Evolutionary conservation across 2,329 filamentous ascomycete species (phyloP), one percentile per base, ranked within the genome.

Genomic region (Lasiodiplodia sp.): DNA sequence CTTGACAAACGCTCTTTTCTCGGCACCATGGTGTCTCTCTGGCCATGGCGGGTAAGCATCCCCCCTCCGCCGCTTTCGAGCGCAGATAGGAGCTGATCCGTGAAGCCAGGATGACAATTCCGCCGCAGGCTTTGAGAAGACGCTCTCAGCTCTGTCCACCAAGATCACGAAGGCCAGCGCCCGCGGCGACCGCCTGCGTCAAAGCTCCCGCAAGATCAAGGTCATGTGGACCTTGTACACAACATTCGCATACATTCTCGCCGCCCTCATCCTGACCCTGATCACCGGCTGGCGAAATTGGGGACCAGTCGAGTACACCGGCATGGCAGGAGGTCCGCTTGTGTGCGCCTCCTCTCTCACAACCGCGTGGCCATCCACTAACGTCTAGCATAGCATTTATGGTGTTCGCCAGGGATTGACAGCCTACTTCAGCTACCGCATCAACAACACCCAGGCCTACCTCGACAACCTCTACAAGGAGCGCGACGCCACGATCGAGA

Each of bases 181-280:
- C 52, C 88, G 87, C 64, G 90, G 97, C 72, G 94, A 97, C 75
- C 85, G 84, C 52, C 86, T 91, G 49, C 89, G 93, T 57, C 87
- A 91, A 73, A 88, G 87, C 70, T 89, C 92, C 62, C 89, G 95
- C 69, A 91, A 94, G 69, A 87, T 91, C 74, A 95, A 92, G 73
- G 92, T 93, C 47, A 87, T 98, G 67, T 94, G 90, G 88, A 97
- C 94, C 0, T 87, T 99, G 16, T 99, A 98, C 79, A 90, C 94
- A 2, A 90, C 90, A 68, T 95, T 99, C 75, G 92, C 91, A 63
- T 99, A 98, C 79, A 90, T 97, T 4, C 88, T 98, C 57, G 94
- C 93, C 74, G 87, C 90, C 11, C 89, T 97, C 34, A 91, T 98
- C 66, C 85, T 96, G 55, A 86, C 91, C 3, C 86, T 99, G 7